Evolutionary conservation across 495 filamentous ascomycete species (phyloP), one percentile per base, ranked within the genome.

Genomic region (Aspergillus conjunctus): DNA sequence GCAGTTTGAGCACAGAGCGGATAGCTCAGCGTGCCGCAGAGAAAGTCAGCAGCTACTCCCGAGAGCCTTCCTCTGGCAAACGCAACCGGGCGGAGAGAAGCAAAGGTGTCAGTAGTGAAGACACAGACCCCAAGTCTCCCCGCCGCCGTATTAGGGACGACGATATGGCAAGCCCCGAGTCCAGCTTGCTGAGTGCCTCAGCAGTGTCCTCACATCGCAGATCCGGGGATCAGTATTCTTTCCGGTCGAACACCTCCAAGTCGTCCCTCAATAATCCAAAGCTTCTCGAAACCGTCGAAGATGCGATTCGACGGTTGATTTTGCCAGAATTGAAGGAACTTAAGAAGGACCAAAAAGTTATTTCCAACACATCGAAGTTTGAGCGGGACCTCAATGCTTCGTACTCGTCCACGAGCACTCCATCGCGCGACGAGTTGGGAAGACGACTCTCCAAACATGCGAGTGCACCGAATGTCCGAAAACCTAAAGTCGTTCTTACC

Each of bases 201-300:
- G 85, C 86, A 22, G 68, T 91, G n/a, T 87, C 88, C 46, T 79
- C 86, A 11, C 87, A 83, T 66, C 85, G 87, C 58, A 83, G 83
- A 41, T 91, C 89, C 14, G 82, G 85, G 41, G 89, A 92, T 67
- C 83, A 88, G 58, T 85, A 91, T 66, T 93, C 92, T 6, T 79
- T 90, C 54, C 84, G 84, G 34, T 93, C 91, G 4, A 85, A 86
- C 31, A 85, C 87, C 15, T 94, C 91, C 22, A 91, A 87, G 56
- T 91, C 92, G 7, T 94, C 91, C 0, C 88, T 96, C 73, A 97
- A 95, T 74, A 97, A 98, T 69, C 93, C 93, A 0, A 95, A 91
- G 62, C 75, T 98, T n/a, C 83, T 98, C 6, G 91, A 95, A 70
- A 93, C 92, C 0, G 93, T 98, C 8, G 93, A 98, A 73, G 93